These are phyloP conservation scores for Furcasterigmium sp. DNA, from an alignment of 2,329 filamentous ascomycete species.

Conservation along the genomic window DNA sequence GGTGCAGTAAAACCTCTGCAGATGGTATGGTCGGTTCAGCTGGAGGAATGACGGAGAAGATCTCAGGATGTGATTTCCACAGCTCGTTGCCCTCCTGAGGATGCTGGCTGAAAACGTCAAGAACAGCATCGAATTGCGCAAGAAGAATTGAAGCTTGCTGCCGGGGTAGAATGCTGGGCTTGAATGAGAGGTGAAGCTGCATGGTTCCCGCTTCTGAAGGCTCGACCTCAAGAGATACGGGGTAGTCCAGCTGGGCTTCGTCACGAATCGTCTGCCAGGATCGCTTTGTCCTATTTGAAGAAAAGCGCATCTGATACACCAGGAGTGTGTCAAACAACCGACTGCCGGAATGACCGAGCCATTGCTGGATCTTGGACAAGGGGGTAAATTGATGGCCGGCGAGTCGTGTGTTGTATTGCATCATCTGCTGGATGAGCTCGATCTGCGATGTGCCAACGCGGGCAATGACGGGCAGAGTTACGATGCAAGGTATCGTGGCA, in stretches of 20 bases:
- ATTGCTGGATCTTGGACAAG: slow-evolving; percentile 66
- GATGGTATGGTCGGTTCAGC: slow-evolving; percentile 51
- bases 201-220: slow-evolving; percentile 43
- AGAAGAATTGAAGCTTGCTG: slow-evolving; percentile 65
- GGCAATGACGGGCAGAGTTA: slow-evolving; percentile 71
- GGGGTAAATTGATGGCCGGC: slow-evolving; percentile 68
- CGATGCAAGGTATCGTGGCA: slow-evolving; percentile 72
- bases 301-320: slow-evolving; percentile 58
- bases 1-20: slow-evolving; percentile 60
- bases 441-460: slow-evolving; percentile 46
- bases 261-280: slow-evolving; percentile 61
- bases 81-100: slow-evolving; percentile 38
- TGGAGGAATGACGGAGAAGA: slow-evolving; percentile 65
- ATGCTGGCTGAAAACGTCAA: slow-evolving; percentile 53
- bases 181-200: slow-evolving; percentile 61
- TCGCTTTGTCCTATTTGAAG: background rate
- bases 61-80: slow-evolving; percentile 17
- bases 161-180: slow-evolving; percentile 57
- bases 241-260: slow-evolving; percentile 67
- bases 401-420: slow-evolving; percentile 58
- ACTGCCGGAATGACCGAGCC: slow-evolving; percentile 59
- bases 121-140: slow-evolving; percentile 62
- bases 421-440: slow-evolving; percentile 56
- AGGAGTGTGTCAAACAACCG: slow-evolving; percentile 80
- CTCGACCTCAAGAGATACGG: slow-evolving; percentile 75